phyloP scores from a whole-genome alignment of 2,329 filamentous ascomycete genomes.

The Aspergillus uvarum region DNA sequence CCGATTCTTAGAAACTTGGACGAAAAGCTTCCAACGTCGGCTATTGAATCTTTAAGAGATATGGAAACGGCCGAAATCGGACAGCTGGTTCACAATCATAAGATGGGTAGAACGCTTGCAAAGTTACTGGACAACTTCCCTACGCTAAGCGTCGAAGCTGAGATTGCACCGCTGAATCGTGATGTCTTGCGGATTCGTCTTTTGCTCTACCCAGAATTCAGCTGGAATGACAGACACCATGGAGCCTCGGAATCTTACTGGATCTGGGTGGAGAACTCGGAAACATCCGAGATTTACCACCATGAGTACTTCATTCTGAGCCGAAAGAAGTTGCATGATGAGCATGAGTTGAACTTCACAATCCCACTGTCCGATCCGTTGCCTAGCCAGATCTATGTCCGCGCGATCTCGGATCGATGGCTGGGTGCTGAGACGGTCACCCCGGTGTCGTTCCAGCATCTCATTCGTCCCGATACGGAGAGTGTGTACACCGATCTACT shows the following conservation, averaged over 20 bases:
- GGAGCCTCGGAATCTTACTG: constrained; percentile 96
- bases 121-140: constrained; percentile 88
- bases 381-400: constrained; percentile 92
- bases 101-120: constrained; percentile 77
- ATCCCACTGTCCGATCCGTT: constrained; percentile 92
- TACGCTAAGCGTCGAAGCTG: constrained; percentile 82
- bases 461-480: constrained; percentile 95
- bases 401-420: constrained; percentile 93
- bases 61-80: constrained; percentile 94
- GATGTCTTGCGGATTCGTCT: constrained; percentile 92
- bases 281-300: constrained; percentile 96
- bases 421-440: constrained; percentile 93
- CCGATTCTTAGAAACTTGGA: constrained; percentile 83
- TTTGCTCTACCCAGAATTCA: constrained; percentile 82
- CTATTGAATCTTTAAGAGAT: constrained; percentile 81
- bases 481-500: constrained; percentile 94
- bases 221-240: constrained; percentile 91
- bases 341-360: constrained; percentile 97
- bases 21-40: constrained; percentile 68
- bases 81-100: constrained; percentile 82
- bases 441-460: constrained; percentile 93
- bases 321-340: constrained; percentile 83
- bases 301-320: constrained; percentile 96
- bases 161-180: constrained; percentile 92
- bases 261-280: constrained; percentile 98